Evolutionary conservation across 2,329 filamentous ascomycete genomes (phyloP), one percentile per base, ranked within the genome.

Genomic region (Byssothecium circinans): DNA sequence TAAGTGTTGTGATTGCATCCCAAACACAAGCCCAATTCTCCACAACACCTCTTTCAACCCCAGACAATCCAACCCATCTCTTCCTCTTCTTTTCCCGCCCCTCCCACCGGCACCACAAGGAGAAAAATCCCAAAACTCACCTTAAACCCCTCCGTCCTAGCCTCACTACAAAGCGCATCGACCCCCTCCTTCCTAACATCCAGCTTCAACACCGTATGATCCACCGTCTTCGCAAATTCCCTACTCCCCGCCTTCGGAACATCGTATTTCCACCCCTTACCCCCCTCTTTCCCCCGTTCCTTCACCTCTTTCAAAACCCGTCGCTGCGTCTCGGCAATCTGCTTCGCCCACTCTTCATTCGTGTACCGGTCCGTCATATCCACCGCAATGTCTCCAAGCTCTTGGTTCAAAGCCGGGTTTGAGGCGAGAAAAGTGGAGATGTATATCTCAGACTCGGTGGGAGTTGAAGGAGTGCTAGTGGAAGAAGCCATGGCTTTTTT

Each of bases 131-230:
- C n/a, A n/a, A n/a, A 42, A 46, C 65, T 20, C 62, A 76, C 75
- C 57, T 74, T 75, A 54, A 79, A 79, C 3, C 58, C 61, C 39
- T 75, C 67, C 3, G 72, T 67, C 41, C 70, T 69, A 3, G 82
- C 82, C 69, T 84, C 81, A 2, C 68, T 68, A 59, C 81, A 84
- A 23, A 84, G 67, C 8, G 62, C 66, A 61, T 81, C 78, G 47
- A 85, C 77, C 48, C 80, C 74, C 14, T 68, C 59, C 4, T 65
- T 57, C 22, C 75, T 79, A 8, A 75, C 72, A 56, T 78, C 76
- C 42, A 76, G 58, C 58, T 77, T 78, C 47, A 79, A 58, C n/a
- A 78, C 62, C 3, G 76, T 78, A 60, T 79, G 76, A 60, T 79
- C 76, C 22, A 79, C 69, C 18, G 65, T 70, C 53, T 68, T 60